Base-by-base conservation (phyloP, 768 basidiomycete genomes). In the Phaeotremella skinneri region DNA sequence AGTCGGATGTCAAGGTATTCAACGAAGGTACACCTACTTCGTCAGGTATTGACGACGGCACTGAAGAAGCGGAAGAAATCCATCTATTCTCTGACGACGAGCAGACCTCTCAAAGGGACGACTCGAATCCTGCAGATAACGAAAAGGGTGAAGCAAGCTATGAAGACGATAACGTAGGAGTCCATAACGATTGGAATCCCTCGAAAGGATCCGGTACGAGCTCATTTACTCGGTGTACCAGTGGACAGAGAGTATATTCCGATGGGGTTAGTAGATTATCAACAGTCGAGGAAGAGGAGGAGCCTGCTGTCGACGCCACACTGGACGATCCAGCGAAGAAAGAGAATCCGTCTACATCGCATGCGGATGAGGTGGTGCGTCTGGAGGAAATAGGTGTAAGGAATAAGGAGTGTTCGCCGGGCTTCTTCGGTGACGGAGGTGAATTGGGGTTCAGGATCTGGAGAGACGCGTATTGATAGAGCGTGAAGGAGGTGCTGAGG, bases 391-490 rank as follows among this genome's bases (percentile, higher is more conserved):
- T n/a, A n/a, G n/a, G n/a, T n/a, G n/a, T n/a, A n/a, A n/a, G n/a
- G n/a, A n/a, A n/a, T n/a, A n/a, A n/a, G n/a, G n/a, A n/a, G n/a
- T n/a, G n/a, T 39, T 39, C 37, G n/a, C 37, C 13, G 43, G 48
- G 57, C n/a, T 68, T 64, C 49, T 68, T 65, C 42, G 56, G 26
- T 7, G 34, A 50, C 30, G 69, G 61, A 21, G 66, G 69, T 16
- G 56, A 63, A 27, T 25, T 62, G 5, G 66, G 63, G 0, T 70
- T 70, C 39, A 55, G 16, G 23, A 52, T 67, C 1, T 70, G 69
- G 69, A 32, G 66, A 52, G 69, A 70, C 56, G 45, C 16, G 11
- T 64, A 64, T 53, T 69, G 56, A 62, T 50, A 32, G 42, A 16
- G 27, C 37, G 39, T 17, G 29, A n/a, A n/a, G n/a, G n/a, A n/a